These are phyloP conservation scores for Amaranthus tricolor DNA, from an alignment of 179 eudicot species.

Conservation along the genomic window DNA sequence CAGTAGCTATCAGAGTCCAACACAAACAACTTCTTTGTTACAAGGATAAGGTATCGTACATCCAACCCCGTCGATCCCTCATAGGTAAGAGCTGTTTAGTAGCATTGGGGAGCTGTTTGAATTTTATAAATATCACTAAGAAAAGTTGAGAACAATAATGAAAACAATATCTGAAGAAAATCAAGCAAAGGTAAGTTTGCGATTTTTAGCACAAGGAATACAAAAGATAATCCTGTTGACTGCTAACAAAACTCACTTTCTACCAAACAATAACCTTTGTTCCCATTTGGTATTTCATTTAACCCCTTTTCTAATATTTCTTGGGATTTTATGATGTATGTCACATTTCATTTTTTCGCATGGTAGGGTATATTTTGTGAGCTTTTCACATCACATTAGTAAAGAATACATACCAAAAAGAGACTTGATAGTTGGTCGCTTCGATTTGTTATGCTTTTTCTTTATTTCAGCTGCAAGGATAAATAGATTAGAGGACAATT, in stretches of 20 bases:
- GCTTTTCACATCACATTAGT: not conserved
- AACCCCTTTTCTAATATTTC: not conserved
- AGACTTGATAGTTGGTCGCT: constrained; percentile 87
- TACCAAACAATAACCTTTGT: not conserved
- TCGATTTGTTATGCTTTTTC: constrained; percentile 75
- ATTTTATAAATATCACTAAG: not conserved
- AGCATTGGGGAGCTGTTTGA: not conserved
- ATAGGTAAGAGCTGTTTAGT: too few relatives aligned
- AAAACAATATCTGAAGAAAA: not conserved
- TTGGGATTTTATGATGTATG: not conserved
- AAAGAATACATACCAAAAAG: constrained; percentile 66
- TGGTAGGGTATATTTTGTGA: not conserved
- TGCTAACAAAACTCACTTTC: not conserved
- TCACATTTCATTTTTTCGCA: too few relatives aligned
- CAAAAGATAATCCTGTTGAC: too few relatives aligned
- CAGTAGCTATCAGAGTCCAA: too few relatives aligned
- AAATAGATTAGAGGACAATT: not conserved
- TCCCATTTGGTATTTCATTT: not conserved
- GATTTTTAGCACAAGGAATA: too few relatives aligned
- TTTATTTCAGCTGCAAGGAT: constrained; percentile 80
- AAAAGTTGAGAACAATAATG: not conserved
- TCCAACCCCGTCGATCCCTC: too few relatives aligned
- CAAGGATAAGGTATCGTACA: too few relatives aligned
- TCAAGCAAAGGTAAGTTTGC: too few relatives aligned
- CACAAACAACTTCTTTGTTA: too few relatives aligned